A percentile compares a stretch with the other conserved stretches of the same genome.
Evolutionary conservation across 441 rosid species (phyloP).

Genomic region (Macaranga tanarius): DNA sequence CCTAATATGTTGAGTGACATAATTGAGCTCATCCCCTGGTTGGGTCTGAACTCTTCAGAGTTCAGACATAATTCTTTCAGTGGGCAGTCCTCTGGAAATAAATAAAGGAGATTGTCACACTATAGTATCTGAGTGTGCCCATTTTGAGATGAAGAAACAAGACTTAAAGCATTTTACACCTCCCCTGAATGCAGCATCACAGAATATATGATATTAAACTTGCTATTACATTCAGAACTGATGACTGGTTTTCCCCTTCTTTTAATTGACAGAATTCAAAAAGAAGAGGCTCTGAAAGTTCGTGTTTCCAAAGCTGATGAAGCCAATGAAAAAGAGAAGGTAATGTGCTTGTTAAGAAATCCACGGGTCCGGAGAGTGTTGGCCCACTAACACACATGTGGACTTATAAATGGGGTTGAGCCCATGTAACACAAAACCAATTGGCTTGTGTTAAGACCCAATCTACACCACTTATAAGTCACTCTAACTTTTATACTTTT

Average conservation of each 20-base stretch:
- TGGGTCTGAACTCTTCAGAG: neutral
- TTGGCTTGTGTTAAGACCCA: too few species aligned
- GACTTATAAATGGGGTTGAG: too few species aligned
- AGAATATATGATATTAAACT: neutral
- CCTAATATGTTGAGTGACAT: neutral
- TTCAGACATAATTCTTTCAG: constrained; percentile 5
- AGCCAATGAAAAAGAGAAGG: constrained; percentile 87
- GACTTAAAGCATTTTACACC: neutral
- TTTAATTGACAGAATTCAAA: constrained; percentile 63
- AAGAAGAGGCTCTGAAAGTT: constrained; percentile 92
- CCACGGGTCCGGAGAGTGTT: too few species aligned
- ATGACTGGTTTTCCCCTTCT: constrained; percentile 5
- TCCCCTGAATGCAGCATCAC: neutral
- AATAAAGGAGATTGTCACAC: neutral
- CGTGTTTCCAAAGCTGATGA: constrained; percentile 81
- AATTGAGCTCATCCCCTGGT: neutral
- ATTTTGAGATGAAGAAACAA: neutral
- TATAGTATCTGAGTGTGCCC: neutral
- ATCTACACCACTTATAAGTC: too few species aligned
- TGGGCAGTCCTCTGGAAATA: constrained; percentile 9
- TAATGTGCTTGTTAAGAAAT: constrained; percentile 27
- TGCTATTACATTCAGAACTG: neutral
- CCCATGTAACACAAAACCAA: too few species aligned
- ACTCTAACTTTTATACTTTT: too few species aligned
- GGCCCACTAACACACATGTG: too few species aligned